Evolutionary conservation across 805 yeast genomes (phyloP).

Genomic region (Yarrowia sp.): DNA sequence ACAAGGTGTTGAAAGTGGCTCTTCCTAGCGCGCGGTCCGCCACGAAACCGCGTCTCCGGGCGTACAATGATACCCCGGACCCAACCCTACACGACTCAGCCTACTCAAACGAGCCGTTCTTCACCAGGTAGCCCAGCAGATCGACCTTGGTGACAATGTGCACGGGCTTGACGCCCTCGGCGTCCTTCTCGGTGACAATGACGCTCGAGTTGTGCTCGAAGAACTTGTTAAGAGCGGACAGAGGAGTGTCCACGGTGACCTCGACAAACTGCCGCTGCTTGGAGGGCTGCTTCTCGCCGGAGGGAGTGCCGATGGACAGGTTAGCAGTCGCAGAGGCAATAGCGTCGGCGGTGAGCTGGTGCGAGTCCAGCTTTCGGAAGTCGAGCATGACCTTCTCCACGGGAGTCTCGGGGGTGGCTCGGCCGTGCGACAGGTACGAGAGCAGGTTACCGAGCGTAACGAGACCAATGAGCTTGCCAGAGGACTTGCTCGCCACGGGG

Average conservation of each 20-base stretch:
- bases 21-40: not conserved
- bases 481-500: conserved; percentile 60
- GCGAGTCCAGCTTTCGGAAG: conserved; percentile 60
- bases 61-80: not conserved
- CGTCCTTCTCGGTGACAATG: conserved; percentile 62
- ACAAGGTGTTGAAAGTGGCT: conserved; percentile 16
- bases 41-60: not conserved
- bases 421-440: conserved; percentile 61
- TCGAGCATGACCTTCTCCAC: conserved; percentile 64
- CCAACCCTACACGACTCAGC: not conserved
- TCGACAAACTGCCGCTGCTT: conserved; percentile 65
- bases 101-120: conserved; percentile 30
- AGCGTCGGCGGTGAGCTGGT: conserved; percentile 55
- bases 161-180: conserved; percentile 57
- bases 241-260: conserved; percentile 63
- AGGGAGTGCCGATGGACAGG: conserved; percentile 30
- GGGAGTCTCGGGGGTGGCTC: conserved; percentile 54
- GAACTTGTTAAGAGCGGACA: conserved; percentile 68
- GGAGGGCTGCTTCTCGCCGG: conserved; percentile 45
- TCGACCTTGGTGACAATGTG: conserved; percentile 89
- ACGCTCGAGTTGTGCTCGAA: conserved; percentile 85
- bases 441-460: conserved; percentile 72
- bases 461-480: conserved; percentile 67
- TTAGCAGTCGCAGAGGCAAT: conserved; percentile 38
- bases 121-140: conserved; percentile 51